A percentile compares a stretch with the other conserved stretches of the same genome.
phyloP scores from a whole-genome alignment of 805 yeast genomes.

The Candida gorgasii region DNA sequence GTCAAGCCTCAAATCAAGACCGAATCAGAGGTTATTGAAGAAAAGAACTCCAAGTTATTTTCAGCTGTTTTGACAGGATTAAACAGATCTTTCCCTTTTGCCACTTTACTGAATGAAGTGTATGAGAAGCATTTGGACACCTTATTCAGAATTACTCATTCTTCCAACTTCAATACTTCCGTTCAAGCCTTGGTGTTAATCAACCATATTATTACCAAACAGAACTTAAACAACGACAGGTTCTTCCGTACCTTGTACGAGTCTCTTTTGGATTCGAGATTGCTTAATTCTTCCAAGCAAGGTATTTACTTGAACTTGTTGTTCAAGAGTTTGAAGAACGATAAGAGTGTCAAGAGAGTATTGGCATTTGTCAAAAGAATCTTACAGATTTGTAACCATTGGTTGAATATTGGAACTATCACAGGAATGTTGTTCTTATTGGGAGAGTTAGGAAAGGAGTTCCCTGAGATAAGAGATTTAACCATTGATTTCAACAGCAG shows the following conservation, averaged over 20 bases:
- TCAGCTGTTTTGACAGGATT: constrained; percentile 92
- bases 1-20: constrained; percentile 61
- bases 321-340: constrained; percentile 79
- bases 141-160: constrained; percentile 85
- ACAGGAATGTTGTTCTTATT: constrained; percentile 80
- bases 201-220: constrained; percentile 70
- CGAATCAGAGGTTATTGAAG: constrained; percentile 67
- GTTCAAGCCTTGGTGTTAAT: constrained; percentile 88
- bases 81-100: constrained; percentile 94
- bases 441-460: constrained; percentile 61
- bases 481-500: constrained; percentile 51
- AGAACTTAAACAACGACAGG: constrained; percentile 60
- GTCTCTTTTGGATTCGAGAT: constrained; percentile 79
- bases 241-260: constrained; percentile 89
- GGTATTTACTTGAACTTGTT: constrained; percentile 86
- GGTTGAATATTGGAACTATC: constrained; percentile 87
- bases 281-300: constrained; percentile 86
- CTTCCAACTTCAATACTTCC: constrained; percentile 90
- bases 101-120: constrained; percentile 67
- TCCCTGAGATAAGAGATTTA: constrained; percentile 68
- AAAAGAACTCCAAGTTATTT: constrained; percentile 79
- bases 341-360: constrained; percentile 61
- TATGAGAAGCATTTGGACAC: constrained; percentile 80
- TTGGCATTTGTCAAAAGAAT: constrained; percentile 90
- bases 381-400: constrained; percentile 77